Conservation (phyloP, 2,329 filamentous ascomycete genomes). For the Didymella pinodella region DNA sequence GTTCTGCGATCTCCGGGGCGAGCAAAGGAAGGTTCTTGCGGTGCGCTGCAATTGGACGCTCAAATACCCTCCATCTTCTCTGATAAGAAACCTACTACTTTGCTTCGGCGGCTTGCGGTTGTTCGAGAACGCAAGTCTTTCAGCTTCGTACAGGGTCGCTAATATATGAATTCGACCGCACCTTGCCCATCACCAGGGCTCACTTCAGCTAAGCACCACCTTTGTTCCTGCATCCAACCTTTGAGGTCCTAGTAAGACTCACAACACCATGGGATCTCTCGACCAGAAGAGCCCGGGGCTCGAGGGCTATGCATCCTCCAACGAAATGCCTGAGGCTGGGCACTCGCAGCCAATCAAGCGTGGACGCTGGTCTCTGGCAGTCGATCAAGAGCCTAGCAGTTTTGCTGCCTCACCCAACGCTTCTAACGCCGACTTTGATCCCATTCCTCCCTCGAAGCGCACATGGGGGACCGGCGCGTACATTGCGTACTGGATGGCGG, state of each 20-base stretch:
- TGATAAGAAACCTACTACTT: not conserved
- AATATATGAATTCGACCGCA: not conserved
- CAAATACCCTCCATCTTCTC: constrained; percentile 3
- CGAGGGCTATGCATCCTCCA: constrained; percentile 26
- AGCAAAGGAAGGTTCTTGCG: not conserved
- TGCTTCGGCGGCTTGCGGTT: constrained; percentile 2
- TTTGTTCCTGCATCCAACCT: not conserved
- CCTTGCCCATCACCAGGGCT: not conserved
- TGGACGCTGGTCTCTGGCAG: constrained; percentile 40
- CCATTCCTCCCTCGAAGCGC: constrained; percentile 50
- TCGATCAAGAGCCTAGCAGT: constrained; percentile 47
- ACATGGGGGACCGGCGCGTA: constrained; percentile 48
- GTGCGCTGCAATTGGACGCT: not conserved
- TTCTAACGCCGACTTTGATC: constrained; percentile 52
- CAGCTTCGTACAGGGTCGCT: not conserved
- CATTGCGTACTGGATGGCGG: constrained; percentile 52
- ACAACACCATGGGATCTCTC: constrained; percentile 13
- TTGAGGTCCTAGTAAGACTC: not conserved
- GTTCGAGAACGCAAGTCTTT: constrained; percentile 2
- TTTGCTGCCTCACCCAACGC: constrained; percentile 45
- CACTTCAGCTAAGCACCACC: not conserved
- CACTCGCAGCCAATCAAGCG: constrained; percentile 28
- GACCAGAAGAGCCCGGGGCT: constrained; percentile 17
- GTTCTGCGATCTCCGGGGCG: not conserved
- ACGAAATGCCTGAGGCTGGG: constrained; percentile 32